Evolutionary conservation across 108 stramenopile species (phyloP), one percentile per base, ranked within the genome.

Genomic region (Nannochloropsis gaditana): DNA sequence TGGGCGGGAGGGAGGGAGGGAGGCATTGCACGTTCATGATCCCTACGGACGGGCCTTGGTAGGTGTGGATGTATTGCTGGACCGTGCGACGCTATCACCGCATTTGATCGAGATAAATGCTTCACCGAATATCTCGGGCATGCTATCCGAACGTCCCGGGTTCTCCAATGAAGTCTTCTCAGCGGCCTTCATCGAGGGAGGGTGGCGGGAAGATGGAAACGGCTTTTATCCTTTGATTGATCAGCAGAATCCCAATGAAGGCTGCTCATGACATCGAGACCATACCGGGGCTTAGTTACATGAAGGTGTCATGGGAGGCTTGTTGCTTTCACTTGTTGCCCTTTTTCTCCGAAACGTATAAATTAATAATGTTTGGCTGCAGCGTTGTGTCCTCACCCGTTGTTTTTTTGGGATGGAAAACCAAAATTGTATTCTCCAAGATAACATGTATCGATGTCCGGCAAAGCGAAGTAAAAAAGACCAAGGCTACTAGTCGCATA

Each of bases 31-130:
- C 19, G 59, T 2, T n/a, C 8, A 73, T 73, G 59, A 73, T 73
- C 19, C 59, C 19, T 73, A 73, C 59, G 59, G 59, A 73, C 59
- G 59, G n/a, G 59, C 59, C 19, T 73, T 73, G 59, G 59, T 73
- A n/a, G 59, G 59, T 2, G 59, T 73, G 59, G 59, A 73, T 73
- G 59, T 73, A n/a, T 73, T 73, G 59, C 59, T 73, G 59, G 59
- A 73, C 59, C 59, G 59, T n/a, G 59, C 15, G 59, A 6, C 59
- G n/a, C n/a, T 73, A 8, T 4, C 59, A n/a, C 59, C 59, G 6
- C 59, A 73, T n/a, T 73, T 73, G 59, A 73, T 73, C n/a, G 59
- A 73, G 59, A 73, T 73, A 15, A 73, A 73, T 73, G 59, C 59
- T 6, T 73, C 59, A n/a, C 59, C 59, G 19, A 73, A 73, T n/a